Percentiles rank a stretch among this genome's conserved stretches.
Evolutionary conservation across 306 rosid species (phyloP).

Genomic region (Morella rubra): DNA sequence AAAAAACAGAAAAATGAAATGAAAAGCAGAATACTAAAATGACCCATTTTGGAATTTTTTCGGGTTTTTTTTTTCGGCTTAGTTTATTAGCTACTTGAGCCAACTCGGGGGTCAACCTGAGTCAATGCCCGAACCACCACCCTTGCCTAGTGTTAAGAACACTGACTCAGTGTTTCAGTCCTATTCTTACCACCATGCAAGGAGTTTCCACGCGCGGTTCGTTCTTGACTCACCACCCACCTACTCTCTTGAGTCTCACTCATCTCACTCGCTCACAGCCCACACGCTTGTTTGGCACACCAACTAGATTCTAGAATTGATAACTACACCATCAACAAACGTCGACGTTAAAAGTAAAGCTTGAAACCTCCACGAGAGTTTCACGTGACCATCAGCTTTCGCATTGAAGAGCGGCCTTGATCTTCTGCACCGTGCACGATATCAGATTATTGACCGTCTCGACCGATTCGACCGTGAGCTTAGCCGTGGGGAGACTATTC

Average conservation of each 20-base stretch:
- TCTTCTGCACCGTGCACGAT: slow-evolving; percentile 90
- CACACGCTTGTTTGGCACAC: neutral
- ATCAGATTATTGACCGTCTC: slow-evolving; percentile 92
- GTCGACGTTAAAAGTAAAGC: neutral
- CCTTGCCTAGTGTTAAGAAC: slow-evolving; percentile 51
- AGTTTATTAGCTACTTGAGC: slow-evolving; percentile 16
- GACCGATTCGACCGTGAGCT: slow-evolving; percentile 93
- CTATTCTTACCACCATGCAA: slow-evolving; percentile 62
- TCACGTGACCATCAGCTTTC: slow-evolving; percentile 52
- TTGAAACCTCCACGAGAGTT: neutral
- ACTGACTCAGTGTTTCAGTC: slow-evolving; percentile 2
- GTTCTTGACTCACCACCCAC: slow-evolving; percentile 98
- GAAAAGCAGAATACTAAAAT: neutral
- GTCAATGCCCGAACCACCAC: slow-evolving; percentile 99
- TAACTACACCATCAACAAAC: neutral
- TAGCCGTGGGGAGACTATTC: slow-evolving; percentile 86
- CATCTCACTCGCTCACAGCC: slow-evolving; percentile 26
- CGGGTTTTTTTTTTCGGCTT: neutral
- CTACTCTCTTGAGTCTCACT: slow-evolving; percentile 29
- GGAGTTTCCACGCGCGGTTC: slow-evolving; percentile 75
- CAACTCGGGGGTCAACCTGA: slow-evolving; percentile 60
- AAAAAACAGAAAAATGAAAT: neutral
- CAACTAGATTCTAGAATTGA: neutral
- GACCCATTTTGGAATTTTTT: neutral
- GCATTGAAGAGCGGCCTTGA: slow-evolving; percentile 79